These are phyloP conservation scores for Myriosclerotinia curreyana DNA, from an alignment of 2,329 filamentous ascomycete genomes.

Conservation along the genomic window DNA sequence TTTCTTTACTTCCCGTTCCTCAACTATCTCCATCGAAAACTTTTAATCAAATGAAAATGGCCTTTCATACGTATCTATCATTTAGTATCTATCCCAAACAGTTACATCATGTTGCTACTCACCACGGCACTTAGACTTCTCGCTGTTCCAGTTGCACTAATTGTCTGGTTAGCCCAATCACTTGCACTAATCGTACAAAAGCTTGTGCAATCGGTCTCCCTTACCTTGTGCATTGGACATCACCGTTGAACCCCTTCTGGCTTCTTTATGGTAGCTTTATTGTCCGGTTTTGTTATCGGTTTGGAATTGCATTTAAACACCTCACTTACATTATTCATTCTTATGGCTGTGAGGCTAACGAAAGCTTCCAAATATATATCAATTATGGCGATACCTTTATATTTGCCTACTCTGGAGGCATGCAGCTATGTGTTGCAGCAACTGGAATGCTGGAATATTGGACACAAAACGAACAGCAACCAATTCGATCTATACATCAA, in stretches of 20 bases:
- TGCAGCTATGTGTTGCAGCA: conserved; percentile 5
- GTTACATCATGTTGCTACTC: not conserved
- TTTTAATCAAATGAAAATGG: not conserved
- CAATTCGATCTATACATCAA: not conserved
- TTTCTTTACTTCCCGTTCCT: not conserved
- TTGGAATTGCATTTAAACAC: not conserved
- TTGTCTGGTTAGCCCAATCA: conserved; percentile 2
- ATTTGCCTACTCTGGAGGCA: not conserved
- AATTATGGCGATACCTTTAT: conserved; percentile 14
- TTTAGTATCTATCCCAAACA: not conserved
- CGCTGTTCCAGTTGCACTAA: not conserved
- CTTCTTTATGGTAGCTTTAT: conserved; percentile 15
- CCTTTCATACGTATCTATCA: not conserved
- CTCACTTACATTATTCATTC: conserved; percentile 10
- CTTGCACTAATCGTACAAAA: not conserved
- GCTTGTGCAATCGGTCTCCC: not conserved
- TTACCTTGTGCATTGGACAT: conserved; percentile 1
- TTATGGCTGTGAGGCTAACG: conserved; percentile 14
- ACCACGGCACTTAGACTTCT: not conserved
- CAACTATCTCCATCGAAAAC: not conserved
- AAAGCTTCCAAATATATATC: not conserved
- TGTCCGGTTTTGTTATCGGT: not conserved
- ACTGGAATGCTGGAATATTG: conserved; percentile 10
- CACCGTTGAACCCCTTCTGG: conserved; percentile 10
- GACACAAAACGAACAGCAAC: not conserved